phyloP scores from a whole-genome alignment of 768 basidiomycete species.

The Chiua virens region DNA sequence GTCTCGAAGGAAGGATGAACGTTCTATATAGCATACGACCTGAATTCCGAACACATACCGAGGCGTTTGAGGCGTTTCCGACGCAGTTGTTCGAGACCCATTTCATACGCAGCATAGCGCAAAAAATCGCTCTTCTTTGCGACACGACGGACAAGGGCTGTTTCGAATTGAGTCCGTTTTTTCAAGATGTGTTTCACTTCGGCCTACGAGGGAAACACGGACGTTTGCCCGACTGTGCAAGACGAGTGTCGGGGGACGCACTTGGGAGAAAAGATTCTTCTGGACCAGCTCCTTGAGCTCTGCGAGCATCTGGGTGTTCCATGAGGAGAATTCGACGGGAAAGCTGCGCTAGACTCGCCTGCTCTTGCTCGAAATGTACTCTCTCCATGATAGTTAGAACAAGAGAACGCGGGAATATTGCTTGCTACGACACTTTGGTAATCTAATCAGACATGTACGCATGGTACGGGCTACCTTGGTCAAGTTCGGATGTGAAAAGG shows the following conservation, averaged over 20 bases:
- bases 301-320: conserved; percentile 71
- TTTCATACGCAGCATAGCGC: conserved; percentile 91
- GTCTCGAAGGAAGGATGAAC: conserved; percentile 21
- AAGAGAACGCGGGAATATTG: too few relatives aligned
- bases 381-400: conserved; percentile 67
- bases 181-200: conserved; percentile 86
- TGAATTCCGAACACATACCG: conserved; percentile 45
- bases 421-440: too few relatives aligned
- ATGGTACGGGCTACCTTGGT: too few relatives aligned
- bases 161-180: conserved; percentile 82
- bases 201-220: conserved; percentile 39
- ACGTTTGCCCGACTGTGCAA: not conserved
- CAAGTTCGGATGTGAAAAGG: too few relatives aligned
- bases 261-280: conserved; percentile 80
- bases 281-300: conserved; percentile 92
- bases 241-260: conserved; percentile 33
- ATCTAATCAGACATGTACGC: conserved; percentile 18
- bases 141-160: conserved; percentile 75
- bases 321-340: not conserved
- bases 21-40: not conserved
- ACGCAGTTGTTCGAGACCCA: conserved; percentile 79
- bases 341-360: conserved; percentile 41
- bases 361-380: conserved; percentile 92
- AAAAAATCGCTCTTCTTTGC: conserved; percentile 87
- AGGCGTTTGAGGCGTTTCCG: conserved; percentile 72